Evolutionary conservation across 1,139 yeast species (phyloP), one percentile per base, ranked within the genome.

Genomic region (Groenewaldozyma sp.): DNA sequence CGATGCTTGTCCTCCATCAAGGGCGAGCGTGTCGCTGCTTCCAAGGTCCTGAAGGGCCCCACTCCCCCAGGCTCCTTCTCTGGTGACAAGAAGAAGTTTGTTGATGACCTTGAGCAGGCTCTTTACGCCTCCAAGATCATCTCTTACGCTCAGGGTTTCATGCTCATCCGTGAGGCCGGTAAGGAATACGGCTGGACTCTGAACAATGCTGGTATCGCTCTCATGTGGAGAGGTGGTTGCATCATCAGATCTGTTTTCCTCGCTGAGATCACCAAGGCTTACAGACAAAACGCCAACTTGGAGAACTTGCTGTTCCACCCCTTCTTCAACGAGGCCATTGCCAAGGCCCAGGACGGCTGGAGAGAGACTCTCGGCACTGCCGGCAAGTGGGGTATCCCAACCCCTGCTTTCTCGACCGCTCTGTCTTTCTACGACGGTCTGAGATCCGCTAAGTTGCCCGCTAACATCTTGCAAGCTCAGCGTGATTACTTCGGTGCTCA

Each of bases 141-240:
- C 64, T 91, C 98, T 38, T 91, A 91, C 67, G 94, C 97, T 54
- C 98, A 91, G 74, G 98, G 98, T 65, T 91, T 91, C 82, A 91
- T 91, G 97, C 79, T 91, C 66, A 87, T 91, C 71, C 84, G 93
- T 67, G 95, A 91, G 69, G 98, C 98, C 56, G 97, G 95, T 55
- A 82, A 76, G 70, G 95, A 86, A 67, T 91, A 86, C 76, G 80
- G 80, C 60, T 91, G 98, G 98, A 79, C 84, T 67, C 76, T 91
- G 67, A 91, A 91, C 82, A 83, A 84, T 78, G 95, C 97, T 54
- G 91, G 94, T 49, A 91, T 91, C 59, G 98, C 97, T 55, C 78
- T 91, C 62, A 91, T 91, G 98, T 91, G 98, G 98, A 82, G 98
- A 78, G 98, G 98, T 73, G 98, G 98, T 56, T 91, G 98, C 77